Evolutionary conservation across 75 land plant genomes (phyloP).

Genomic region (Pseudotsuga menziesii): DNA sequence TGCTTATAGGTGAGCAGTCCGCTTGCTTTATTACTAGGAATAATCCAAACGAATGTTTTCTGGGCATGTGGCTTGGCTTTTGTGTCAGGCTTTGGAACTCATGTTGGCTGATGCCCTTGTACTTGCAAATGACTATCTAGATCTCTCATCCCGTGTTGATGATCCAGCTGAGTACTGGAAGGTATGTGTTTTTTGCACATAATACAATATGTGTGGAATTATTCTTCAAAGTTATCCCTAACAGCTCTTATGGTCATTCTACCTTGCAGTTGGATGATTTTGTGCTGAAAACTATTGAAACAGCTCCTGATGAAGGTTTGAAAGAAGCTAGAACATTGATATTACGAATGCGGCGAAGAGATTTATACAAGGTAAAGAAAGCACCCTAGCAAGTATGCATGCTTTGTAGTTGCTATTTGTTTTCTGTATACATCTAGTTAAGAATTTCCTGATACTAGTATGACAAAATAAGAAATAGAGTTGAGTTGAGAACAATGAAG

Average conservation of each 20-base stretch:
- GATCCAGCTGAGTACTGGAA: constrained; percentile 87
- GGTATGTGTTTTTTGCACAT: constrained; percentile 30
- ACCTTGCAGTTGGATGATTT: constrained; percentile 78
- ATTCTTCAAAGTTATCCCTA: neutral
- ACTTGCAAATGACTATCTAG: constrained; percentile 69
- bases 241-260: neutral
- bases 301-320: constrained; percentile 47
- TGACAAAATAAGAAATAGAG: neutral
- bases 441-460: neutral
- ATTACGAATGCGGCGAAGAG: constrained; percentile 70
- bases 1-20: neutral
- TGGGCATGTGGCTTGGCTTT: neutral
- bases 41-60: neutral
- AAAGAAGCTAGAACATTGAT: constrained; percentile 68
- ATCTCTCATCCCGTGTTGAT: constrained; percentile 39
- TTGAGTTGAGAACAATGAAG: neutral
- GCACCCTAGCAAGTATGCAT: neutral
- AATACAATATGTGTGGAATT: neutral
- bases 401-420: neutral
- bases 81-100: constrained; percentile 81
- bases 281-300: constrained; percentile 81
- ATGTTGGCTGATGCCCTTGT: constrained; percentile 91
- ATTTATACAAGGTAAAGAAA: constrained; percentile 67
- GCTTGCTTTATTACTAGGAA: neutral
- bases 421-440: neutral